Evolutionary conservation across 116 monocot genomes (phyloP).

Genomic region (Zostera marina): DNA sequence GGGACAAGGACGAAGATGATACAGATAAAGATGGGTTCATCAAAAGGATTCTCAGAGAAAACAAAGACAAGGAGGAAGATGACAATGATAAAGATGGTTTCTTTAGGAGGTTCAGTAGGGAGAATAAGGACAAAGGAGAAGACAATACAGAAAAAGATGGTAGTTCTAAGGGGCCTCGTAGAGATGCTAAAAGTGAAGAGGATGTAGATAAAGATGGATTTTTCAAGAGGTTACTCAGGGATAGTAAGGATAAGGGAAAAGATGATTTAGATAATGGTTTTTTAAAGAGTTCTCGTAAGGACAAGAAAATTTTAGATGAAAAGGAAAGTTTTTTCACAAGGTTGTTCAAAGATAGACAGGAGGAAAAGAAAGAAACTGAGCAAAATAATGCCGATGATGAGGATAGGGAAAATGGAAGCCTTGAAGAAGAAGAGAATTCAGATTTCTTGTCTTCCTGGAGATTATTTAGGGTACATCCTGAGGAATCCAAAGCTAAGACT

Average conservation of each 20-base stretch:
- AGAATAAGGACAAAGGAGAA: constrained; percentile 18
- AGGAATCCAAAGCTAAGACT: constrained; percentile 45
- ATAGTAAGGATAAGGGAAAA: constrained; percentile 14
- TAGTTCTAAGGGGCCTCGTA: constrained; percentile 29
- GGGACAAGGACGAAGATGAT: constrained; percentile 35
- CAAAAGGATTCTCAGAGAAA: constrained; percentile 16
- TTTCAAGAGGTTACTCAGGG: constrained; percentile 28
- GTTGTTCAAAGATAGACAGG: constrained; percentile 42
- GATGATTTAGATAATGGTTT: constrained; percentile 10
- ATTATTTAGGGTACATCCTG: constrained; percentile 90
- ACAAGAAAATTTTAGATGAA: constrained; percentile 24
- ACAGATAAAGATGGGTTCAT: constrained; percentile 24
- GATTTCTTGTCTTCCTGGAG: constrained; percentile 77
- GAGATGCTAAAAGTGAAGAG: constrained; percentile 22
- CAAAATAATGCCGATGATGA: constrained; percentile 11
- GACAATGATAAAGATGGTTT: constrained; percentile 22
- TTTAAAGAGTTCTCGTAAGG: constrained; percentile 16
- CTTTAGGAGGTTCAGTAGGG: constrained; percentile 15
- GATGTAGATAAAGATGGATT: constrained; percentile 39
- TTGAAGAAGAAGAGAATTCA: constrained; percentile 71
- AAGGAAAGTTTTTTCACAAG: constrained; percentile 46
- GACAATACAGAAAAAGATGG: constrained; percentile 34
- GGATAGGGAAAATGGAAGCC: constrained; percentile 19
- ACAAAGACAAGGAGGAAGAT: constrained; percentile 18
- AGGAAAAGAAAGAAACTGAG: constrained; percentile 24